phyloP scores from a whole-genome alignment of 192 early-diverging fungal genomes.

The Backusella tarrabulga region DNA sequence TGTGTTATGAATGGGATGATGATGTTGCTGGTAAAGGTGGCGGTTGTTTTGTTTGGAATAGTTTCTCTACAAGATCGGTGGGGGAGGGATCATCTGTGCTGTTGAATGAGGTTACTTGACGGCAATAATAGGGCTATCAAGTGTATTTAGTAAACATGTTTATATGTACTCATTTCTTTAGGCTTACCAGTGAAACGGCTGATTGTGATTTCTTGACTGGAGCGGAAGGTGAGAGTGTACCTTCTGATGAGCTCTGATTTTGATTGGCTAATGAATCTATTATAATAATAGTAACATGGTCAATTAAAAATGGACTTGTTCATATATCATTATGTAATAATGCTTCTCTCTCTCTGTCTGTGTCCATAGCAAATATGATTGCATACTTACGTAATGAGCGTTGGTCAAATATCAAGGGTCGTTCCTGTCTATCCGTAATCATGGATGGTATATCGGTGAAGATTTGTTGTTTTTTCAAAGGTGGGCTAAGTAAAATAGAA shows the following conservation, averaged over 20 bases:
- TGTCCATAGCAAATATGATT: neutral
- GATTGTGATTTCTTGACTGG: slow-evolving; percentile 28
- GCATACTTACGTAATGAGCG: neutral
- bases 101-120: neutral
- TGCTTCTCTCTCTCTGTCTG: neutral
- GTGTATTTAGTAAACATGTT: neutral
- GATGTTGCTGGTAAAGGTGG: neutral
- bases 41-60: slow-evolving; percentile 21
- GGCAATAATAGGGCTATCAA: slow-evolving; percentile 11
- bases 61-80: slow-evolving; percentile 25
- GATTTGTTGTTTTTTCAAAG: slow-evolving; percentile 37
- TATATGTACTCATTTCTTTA: neutral
- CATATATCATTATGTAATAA: neutral
- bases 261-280: slow-evolving; percentile 5
- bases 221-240: neutral
- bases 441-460: slow-evolving; percentile 36
- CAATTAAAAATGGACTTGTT: neutral
- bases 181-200: slow-evolving; percentile 23
- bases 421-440: slow-evolving; percentile 30
- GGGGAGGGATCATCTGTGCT: slow-evolving; percentile 22
- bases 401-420: slow-evolving; percentile 10
- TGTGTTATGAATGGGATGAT: neutral
- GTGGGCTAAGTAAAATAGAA: slow-evolving; percentile 24
- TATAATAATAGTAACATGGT: neutral
- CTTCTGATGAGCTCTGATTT: neutral